phyloP scores from a whole-genome alignment of 1,284 basidiomycete species.

The Cryptococcus sp. region DNA sequence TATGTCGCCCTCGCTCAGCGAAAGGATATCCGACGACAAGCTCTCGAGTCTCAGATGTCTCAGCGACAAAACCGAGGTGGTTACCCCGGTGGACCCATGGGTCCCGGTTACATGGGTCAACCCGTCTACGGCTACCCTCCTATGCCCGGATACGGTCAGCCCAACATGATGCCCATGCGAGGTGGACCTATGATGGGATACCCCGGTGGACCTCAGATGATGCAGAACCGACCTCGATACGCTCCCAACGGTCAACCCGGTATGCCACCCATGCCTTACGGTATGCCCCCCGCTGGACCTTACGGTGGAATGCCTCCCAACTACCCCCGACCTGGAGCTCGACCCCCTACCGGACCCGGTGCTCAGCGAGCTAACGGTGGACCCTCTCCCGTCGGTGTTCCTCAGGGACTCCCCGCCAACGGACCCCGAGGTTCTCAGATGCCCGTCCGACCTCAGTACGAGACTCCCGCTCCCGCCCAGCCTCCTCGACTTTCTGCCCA shows the following conservation, averaged over 20 bases:
- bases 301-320: constrained; percentile 41
- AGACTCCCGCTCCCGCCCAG: constrained; percentile 26
- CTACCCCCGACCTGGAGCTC: constrained; percentile 37
- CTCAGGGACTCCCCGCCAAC: constrained; percentile 48
- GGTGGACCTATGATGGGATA: constrained; percentile 67
- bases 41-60: constrained; percentile 96
- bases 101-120: constrained; percentile 66
- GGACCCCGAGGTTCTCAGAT: constrained; percentile 45
- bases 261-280: constrained; percentile 53
- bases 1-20: constrained; percentile 99
- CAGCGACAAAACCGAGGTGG: constrained; percentile 87
- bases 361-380: constrained; percentile 41
- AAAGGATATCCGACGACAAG: constrained; percentile 95
- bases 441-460: constrained; percentile 47
- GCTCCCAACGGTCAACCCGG: constrained; percentile 55
- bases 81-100: constrained; percentile 79
- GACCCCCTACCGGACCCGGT: constrained; percentile 49
- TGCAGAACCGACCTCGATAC: constrained; percentile 74
- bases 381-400: constrained; percentile 45
- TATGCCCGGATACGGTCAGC: constrained; percentile 58
- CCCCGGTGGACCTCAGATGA: constrained; percentile 59
- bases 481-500: constrained; percentile 49
- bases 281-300: constrained; percentile 62
- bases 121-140: constrained; percentile 82
- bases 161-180: constrained; percentile 53